phyloP scores from a whole-genome alignment of 768 basidiomycete species.

The Gymnopilus dilepis region DNA sequence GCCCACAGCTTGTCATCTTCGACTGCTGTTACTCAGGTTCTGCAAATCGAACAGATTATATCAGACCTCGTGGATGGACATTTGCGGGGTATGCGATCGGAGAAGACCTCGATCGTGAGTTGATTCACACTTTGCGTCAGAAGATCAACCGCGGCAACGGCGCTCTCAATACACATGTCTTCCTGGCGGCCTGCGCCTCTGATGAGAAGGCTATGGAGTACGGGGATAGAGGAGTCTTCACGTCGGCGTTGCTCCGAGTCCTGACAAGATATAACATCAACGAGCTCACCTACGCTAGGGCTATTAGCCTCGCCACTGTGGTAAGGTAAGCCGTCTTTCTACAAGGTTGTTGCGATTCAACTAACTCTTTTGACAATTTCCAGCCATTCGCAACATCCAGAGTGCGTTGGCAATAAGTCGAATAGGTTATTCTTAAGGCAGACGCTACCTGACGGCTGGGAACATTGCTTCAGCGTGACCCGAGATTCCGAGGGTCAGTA shows the following conservation, averaged over 20 bases:
- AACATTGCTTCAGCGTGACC: not conserved
- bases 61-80: not conserved
- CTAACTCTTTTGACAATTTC: too few relatives aligned
- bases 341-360: too few relatives aligned
- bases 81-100: not conserved
- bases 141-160: not conserved
- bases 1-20: constrained; percentile 20
- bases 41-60: constrained; percentile 9
- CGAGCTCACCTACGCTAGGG: not conserved
- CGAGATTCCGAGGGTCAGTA: not conserved
- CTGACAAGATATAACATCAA: not conserved
- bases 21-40: constrained; percentile 24
- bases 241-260: not conserved
- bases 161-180: constrained; percentile 14
- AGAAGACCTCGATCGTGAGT: not conserved
- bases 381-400: not conserved
- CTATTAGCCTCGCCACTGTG: not conserved
- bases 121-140: constrained; percentile 6
- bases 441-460: not conserved
- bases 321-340: not conserved
- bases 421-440: not conserved
- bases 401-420: not conserved
- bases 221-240: not conserved
- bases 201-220: constrained; percentile 8
- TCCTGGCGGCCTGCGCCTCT: constrained; percentile 18